These are phyloP conservation scores for Verticillium albo-atrum DNA, from an alignment of 2,329 filamentous ascomycete species.

Conservation along the genomic window DNA sequence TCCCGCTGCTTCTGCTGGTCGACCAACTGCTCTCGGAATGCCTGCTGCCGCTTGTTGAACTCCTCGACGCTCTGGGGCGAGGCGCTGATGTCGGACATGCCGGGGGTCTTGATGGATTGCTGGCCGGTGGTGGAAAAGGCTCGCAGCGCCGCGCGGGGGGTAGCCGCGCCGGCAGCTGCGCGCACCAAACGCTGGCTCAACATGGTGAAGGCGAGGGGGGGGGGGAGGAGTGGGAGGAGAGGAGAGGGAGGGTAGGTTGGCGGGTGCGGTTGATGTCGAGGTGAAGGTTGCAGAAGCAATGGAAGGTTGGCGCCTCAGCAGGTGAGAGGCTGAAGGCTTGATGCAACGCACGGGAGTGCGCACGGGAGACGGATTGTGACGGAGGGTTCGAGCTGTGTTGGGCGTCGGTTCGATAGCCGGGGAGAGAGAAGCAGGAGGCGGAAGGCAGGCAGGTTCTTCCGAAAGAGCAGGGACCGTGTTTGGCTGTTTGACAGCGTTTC, in stretches of 20 bases:
- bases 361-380: neutral
- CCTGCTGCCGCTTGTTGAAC: constrained; percentile 80
- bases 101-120: constrained; percentile 53
- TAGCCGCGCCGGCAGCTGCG: constrained; percentile 31
- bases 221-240: constrained; percentile 3
- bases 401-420: neutral
- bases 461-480: constrained; percentile 1
- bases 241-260: neutral
- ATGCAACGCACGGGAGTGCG: neutral
- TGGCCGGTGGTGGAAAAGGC: constrained; percentile 49
- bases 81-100: constrained; percentile 75
- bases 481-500: neutral
- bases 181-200: constrained; percentile 47
- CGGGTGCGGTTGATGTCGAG: constrained; percentile 2
- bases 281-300: constrained; percentile 1
- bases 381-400: neutral
- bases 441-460: constrained; percentile 11
- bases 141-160: constrained; percentile 45
- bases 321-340: neutral
- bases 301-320: neutral
- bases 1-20: constrained; percentile 76
- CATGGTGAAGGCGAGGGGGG: constrained; percentile 35
- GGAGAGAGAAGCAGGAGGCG: neutral
- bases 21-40: constrained; percentile 78
- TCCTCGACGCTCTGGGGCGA: constrained; percentile 60